Percentiles rank a stretch among this genome's conserved stretches.
Evolutionary conservation across 345 rosid genomes (phyloP).

Genomic region (Brassica carinata): DNA sequence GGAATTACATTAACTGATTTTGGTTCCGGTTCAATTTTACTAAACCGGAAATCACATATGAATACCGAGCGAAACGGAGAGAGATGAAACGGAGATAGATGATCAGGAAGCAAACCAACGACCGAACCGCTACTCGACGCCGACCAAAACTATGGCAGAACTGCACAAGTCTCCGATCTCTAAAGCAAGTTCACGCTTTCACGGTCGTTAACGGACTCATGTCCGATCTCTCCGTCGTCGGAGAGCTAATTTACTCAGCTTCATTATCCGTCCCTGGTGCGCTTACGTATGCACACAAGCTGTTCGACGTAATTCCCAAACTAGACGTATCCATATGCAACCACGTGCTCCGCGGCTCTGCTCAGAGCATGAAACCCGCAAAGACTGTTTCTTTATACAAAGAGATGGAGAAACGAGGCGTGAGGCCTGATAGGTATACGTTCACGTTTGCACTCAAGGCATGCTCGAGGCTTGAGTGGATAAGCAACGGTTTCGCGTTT

Average conservation of each 20-base stretch:
- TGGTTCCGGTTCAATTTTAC: neutral
- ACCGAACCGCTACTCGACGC: slow-evolving; percentile 48
- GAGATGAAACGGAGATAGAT: slow-evolving; percentile 37
- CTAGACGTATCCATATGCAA: slow-evolving; percentile 64
- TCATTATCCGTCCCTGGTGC: slow-evolving; percentile 51
- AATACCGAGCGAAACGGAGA: slow-evolving; percentile 1
- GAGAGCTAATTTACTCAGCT: slow-evolving; percentile 56
- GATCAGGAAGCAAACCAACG: slow-evolving; percentile 58
- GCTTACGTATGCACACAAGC: slow-evolving; percentile 53
- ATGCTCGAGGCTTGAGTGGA: slow-evolving; percentile 59
- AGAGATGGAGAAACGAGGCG: slow-evolving; percentile 55
- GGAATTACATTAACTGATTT: neutral
- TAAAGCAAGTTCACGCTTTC: slow-evolving; percentile 63
- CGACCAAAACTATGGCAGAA: slow-evolving; percentile 55
- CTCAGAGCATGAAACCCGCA: slow-evolving; percentile 51
- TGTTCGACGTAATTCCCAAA: slow-evolving; percentile 60
- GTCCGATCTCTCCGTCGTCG: slow-evolving; percentile 43
- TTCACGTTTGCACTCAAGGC: slow-evolving; percentile 73
- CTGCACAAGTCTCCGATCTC: slow-evolving; percentile 49
- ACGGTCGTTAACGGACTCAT: slow-evolving; percentile 57
- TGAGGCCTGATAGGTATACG: slow-evolving; percentile 58
- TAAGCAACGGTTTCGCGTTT: slow-evolving; percentile 54
- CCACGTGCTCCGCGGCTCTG: slow-evolving; percentile 61
- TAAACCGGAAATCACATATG: slow-evolving; percentile 20
- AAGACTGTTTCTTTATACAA: slow-evolving; percentile 46